These are phyloP conservation scores for Ophiostoma fasciatum DNA, from an alignment of 2,329 filamentous ascomycete species.

Conservation along the genomic window DNA sequence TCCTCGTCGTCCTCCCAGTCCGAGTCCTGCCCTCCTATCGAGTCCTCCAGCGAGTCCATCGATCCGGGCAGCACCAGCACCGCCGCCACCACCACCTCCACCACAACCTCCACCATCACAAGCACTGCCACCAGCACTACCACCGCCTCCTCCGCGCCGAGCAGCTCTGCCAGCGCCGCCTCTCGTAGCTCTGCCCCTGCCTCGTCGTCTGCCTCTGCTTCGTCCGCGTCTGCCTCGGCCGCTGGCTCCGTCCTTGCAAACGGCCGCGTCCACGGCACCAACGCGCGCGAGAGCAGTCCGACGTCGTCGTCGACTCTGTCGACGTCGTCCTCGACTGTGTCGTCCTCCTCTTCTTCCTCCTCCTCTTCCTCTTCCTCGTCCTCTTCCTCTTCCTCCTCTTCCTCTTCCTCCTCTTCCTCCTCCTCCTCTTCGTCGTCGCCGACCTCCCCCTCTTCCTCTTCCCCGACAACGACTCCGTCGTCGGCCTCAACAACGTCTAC, in stretches of 20 bases:
- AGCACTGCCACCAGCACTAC: neutral
- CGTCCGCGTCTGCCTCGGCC: neutral
- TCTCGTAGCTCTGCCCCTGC: neutral
- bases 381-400: neutral
- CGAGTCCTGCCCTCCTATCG: neutral
- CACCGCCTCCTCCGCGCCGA: neutral
- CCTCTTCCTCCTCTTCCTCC: neutral
- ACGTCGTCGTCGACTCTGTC: neutral
- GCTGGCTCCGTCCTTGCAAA: neutral
- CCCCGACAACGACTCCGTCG: neutral
- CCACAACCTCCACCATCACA: neutral
- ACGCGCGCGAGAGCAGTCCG: too few species aligned
- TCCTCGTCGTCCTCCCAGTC: neutral
- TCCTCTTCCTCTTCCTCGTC: neutral
- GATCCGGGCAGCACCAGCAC: constrained; percentile 1
- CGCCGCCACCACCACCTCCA: neutral
- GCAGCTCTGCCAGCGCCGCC: neutral
- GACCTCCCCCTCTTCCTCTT: neutral
- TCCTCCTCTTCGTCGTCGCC: neutral
- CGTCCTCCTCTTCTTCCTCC: neutral
- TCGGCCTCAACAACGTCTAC: too few species aligned
- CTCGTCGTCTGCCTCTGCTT: neutral
- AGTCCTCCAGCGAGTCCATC: neutral
- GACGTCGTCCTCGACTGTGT: neutral
- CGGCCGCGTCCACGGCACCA: neutral